Base-by-base conservation (phyloP, 768 basidiomycete species). In the Baorangia bicolor region DNA sequence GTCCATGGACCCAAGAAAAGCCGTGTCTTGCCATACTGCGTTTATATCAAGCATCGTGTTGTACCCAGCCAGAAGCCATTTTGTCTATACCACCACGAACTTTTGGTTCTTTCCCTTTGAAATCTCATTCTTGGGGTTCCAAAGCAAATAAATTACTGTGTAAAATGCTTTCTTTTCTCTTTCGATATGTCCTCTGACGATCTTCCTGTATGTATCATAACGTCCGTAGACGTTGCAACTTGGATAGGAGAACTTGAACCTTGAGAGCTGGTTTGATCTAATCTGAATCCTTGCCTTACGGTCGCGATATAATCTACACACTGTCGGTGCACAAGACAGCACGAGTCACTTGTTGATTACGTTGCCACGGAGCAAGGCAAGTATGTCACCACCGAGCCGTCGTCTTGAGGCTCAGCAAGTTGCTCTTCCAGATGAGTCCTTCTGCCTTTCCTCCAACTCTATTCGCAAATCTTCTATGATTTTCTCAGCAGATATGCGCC, bases 401-500 rank as follows among this genome's bases (percentile, higher is more conserved):
- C 34, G 44, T 41, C 25, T n/a, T 12, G 38, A 55, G 14, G 40
- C 27, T 45, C 43, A 41, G 28, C 33, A 25, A 16, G 30, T 33
- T 28, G 30, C 8, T 23, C 33, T 25, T 27, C 12, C 4, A 28
- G 38, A 16, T 3, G 23, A 18, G 30, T 51, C 35, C 14, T 41
- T 30, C 27, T 35, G 54, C 23, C n/a, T 51, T 31, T 45, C 34
- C 20, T 53, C 49, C 41, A 64, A 23, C 23, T 55, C 33, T 30
- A n/a, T 37, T 28, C 53, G 64, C 48, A 71, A 46, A 12, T 54
- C 58, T 38, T 58, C 51, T 37, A 64, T 55, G 27, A 50, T 57
- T 51, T 60, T 49, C 53, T 77, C 75, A 2, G 69, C 73, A 35
- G 54, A 61, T 38, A 69, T 58, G 31, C 74, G 74, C 41, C 58